These are phyloP conservation scores for Astragalus glycyphyllos DNA, from an alignment of 306 rosid genomes.

Conservation along the genomic window DNA sequence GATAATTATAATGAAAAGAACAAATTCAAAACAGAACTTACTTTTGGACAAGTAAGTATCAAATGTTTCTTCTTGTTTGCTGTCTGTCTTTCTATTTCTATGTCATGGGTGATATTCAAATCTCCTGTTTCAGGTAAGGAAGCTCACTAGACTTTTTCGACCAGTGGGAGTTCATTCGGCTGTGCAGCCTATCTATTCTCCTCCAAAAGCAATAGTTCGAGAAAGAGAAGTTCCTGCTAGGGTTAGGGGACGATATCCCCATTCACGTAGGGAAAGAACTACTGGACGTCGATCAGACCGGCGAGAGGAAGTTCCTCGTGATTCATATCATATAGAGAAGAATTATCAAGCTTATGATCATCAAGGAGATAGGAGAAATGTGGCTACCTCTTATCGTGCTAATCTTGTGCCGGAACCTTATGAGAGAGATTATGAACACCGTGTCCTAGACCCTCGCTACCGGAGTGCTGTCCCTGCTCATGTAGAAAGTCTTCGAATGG, in stretches of 20 bases:
- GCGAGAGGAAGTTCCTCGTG: constrained; percentile 59
- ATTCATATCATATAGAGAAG: constrained; percentile 66
- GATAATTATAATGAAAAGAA: constrained; percentile 69
- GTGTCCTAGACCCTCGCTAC: constrained; percentile 43
- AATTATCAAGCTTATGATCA: constrained; percentile 83
- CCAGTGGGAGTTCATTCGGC: constrained; percentile 56
- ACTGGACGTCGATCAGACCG: constrained; percentile 44
- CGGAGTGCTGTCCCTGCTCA: constrained; percentile 47
- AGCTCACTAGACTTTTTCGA: constrained; percentile 73
- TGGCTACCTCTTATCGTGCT: constrained; percentile 44
- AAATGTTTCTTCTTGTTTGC: constrained; percentile 7
- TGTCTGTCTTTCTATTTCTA: constrained; percentile 24
- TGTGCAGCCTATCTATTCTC: constrained; percentile 44
- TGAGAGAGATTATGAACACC: constrained; percentile 60
- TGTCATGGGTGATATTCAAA: constrained; percentile 34
- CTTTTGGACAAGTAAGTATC: constrained; percentile 69
- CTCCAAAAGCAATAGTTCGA: constrained; percentile 32
- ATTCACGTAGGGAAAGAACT: constrained; percentile 43
- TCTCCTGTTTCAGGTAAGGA: constrained; percentile 69
- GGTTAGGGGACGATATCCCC: constrained; percentile 42
- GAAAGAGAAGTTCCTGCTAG: constrained; percentile 47
- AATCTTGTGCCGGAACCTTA: constrained; percentile 48
- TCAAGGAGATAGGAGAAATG: constrained; percentile 63
- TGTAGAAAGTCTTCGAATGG: constrained; percentile 46
- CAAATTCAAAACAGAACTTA: constrained; percentile 86